phyloP scores from a whole-genome alignment of 1,139 yeast genomes.

The Taphrina communis region DNA sequence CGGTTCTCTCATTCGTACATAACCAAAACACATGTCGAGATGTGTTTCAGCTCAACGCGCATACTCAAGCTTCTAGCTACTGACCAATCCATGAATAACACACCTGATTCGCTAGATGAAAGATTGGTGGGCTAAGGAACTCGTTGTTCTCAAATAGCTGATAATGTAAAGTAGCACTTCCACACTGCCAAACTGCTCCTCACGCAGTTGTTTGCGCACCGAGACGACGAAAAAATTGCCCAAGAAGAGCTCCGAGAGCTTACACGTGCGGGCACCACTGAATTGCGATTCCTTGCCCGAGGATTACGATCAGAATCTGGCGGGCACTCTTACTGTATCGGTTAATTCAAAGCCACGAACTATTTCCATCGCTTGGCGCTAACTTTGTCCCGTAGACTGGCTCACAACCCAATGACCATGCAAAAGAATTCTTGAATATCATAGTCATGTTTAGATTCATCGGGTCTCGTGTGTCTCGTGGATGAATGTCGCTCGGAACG shows the following conservation, averaged over 20 bases:
- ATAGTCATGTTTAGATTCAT: no score
- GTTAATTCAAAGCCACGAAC: neutral
- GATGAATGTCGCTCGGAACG: conserved; percentile 20
- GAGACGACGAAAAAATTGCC: conserved; percentile 25
- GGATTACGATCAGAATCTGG: no score
- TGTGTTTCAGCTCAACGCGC: neutral
- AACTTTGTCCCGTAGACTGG: neutral
- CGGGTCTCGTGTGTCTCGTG: conserved; percentile 4
- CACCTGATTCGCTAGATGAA: conserved; percentile 11
- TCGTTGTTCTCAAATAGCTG: neutral
- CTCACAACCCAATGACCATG: no score
- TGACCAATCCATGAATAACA: neutral
- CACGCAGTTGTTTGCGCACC: conserved; percentile 18
- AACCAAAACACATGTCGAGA: neutral
- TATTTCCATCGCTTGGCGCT: neutral
- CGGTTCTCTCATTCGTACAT: neutral
- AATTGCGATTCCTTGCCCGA: no score
- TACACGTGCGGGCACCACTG: no score
- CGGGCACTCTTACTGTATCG: neutral
- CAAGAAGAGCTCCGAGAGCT: conserved; percentile 8
- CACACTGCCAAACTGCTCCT: conserved; percentile 14
- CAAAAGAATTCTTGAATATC: no score
- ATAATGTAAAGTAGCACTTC: conserved; percentile 6
- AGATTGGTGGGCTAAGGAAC: neutral
- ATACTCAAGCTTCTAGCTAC: conserved; percentile 6